phyloP scores from a whole-genome alignment of 108 stramenopile genomes.

The Aurantiochytrium sp. region DNA sequence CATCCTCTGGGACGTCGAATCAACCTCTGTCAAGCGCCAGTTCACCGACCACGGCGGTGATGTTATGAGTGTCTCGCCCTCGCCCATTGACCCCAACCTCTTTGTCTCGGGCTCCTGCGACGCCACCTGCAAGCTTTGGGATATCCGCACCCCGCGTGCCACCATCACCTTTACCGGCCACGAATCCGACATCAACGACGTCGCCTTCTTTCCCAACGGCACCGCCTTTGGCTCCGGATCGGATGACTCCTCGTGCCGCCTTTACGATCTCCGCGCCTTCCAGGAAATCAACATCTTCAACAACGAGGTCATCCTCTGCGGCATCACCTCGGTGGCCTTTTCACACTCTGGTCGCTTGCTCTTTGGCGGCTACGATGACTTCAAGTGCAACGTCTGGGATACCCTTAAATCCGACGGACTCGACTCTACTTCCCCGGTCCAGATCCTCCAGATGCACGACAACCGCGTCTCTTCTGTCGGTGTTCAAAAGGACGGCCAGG shows the following conservation, averaged over 20 bases:
- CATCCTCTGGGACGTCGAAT: conserved; percentile 88
- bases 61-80: conserved; percentile 77
- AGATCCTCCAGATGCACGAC: conserved; percentile 70
- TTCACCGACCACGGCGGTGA: conserved; percentile 91
- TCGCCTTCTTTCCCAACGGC: conserved; percentile 86
- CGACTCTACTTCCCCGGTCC: conserved; percentile 42
- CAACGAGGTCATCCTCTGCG: conserved; percentile 42
- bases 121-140: conserved; percentile 91
- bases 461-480: conserved; percentile 89
- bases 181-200: conserved; percentile 89
- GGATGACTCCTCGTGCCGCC: conserved; percentile 82
- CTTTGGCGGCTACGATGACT: conserved; percentile 61
- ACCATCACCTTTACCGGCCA: conserved; percentile 78
- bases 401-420: conserved; percentile 38
- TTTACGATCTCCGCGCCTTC: conserved; percentile 88
- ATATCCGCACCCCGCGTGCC: conserved; percentile 54
- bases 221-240: conserved; percentile 83
- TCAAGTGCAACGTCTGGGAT: conserved; percentile 54
- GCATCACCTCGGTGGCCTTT: conserved; percentile 25
- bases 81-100: conserved; percentile 67
- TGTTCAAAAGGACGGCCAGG: conserved; percentile 77
- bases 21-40: conserved; percentile 57
- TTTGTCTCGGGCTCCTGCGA: conserved; percentile 93
- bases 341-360: conserved; percentile 25
- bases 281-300: conserved; percentile 79